These are phyloP conservation scores for Hsuehochloa calcarea DNA, from an alignment of 176 grass and related monocot genomes.

Conservation along the genomic window DNA sequence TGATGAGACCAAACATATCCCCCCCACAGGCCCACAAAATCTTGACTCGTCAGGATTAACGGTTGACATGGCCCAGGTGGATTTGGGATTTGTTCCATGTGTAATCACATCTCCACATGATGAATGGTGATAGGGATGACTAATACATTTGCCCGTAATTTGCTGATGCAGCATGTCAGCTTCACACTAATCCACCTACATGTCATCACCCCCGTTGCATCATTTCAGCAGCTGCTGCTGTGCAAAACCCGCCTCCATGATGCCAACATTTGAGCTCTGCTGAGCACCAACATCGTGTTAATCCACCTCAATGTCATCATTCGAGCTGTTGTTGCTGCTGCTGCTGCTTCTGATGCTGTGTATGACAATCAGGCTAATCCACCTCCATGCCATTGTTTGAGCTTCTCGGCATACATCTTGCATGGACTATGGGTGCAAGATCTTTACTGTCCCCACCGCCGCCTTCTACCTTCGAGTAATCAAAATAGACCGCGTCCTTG, in stretches of 20 bases:
- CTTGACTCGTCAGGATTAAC: not conserved
- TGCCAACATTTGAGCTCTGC: not conserved
- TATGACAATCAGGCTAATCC: conserved; percentile 33
- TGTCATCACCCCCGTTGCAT: conserved; percentile 4
- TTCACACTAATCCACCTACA: not conserved
- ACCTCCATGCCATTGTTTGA: conserved; percentile 32
- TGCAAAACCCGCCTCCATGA: not conserved
- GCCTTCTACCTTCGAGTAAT: conserved; percentile 35
- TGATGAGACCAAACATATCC: conserved; percentile 4
- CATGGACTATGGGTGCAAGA: conserved; percentile 41
- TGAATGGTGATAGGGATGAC: not conserved
- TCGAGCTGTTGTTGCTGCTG: conserved; percentile 20
- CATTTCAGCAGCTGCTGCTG: not conserved
- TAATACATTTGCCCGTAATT: not conserved
- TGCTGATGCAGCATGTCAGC: not conserved
- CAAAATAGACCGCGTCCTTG: conserved; percentile 66
- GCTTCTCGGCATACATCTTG: conserved; percentile 40
- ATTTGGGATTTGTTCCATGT: conserved; percentile 19
- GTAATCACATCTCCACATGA: not conserved
- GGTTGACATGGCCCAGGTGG: not conserved
- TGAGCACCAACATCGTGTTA: not conserved
- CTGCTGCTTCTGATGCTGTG: too few species aligned
- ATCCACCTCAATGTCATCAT: conserved; percentile 6
- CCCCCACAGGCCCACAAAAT: not conserved
- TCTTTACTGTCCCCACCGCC: conserved; percentile 12